Evolutionary conservation across 805 yeast genomes (phyloP), one percentile per base, ranked within the genome.

Genomic region (Candida morakotiae): DNA sequence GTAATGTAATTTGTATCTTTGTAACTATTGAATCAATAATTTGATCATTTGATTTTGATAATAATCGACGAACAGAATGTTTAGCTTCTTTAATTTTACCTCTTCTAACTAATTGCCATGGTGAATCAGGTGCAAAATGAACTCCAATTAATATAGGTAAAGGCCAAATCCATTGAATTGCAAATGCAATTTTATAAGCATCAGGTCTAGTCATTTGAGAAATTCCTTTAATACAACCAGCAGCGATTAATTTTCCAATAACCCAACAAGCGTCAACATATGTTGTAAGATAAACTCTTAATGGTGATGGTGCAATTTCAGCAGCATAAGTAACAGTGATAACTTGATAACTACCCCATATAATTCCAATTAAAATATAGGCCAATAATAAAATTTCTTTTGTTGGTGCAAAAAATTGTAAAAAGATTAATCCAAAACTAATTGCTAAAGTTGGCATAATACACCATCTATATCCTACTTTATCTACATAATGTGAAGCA

Each of bases 81-180:
- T 59, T 63, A 9, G 83, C 83, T 5, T 70, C 70, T 0, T 56
- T 61, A 15, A 49, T 34, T 33, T 56, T 55, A 3, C 69, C 70
- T 43, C 63, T 61, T 38, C 68, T 64, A 3, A 70, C 67, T 31
- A 75, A 54, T 75, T 77, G 76, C 70, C 75, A 71, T 19, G 83
- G 83, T 8, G 79, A 72, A 38, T 77, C 81, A 9, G 82, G 82
- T 28, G 78, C 73, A 4, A 72, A 52, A 37, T 40, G 58, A 10
- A 69, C 61, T n/a, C 68, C 66, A 37, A 64, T 47, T 20, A 67
- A 47, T 19, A 78, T 51, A 25, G 78, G 77, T 9, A 67, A 49
- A 9, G 79, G 73, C 81, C 81, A 78, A 4, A 66, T 53, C 83
- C 83, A 78, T 56, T 78, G 84, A 8, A 77, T 41, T 2, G 77